A percentile compares a stretch with the other conserved stretches of the same genome.
Conservation (phyloP, 2,329 filamentous ascomycete genomes). For the Colletotrichum gloeosporioides region DNA sequence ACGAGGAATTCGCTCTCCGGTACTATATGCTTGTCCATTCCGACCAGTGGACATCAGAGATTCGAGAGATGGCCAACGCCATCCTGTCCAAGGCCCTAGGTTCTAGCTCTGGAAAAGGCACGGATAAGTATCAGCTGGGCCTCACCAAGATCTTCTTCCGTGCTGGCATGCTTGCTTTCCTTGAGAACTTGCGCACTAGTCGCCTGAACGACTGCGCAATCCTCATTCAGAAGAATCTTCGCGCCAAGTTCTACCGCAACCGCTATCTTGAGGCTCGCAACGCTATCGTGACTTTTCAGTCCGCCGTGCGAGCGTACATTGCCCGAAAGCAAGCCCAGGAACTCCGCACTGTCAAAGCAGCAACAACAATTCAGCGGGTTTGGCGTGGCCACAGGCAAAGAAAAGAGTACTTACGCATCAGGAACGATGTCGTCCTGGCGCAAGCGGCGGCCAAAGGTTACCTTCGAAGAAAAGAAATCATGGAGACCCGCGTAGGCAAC, state of each 20-base stretch:
- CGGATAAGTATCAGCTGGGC: slow-evolving; percentile 97
- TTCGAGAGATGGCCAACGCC: slow-evolving; percentile 90
- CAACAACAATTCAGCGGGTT: slow-evolving; percentile 91
- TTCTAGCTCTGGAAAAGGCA: slow-evolving; percentile 72
- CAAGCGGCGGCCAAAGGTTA: slow-evolving; percentile 93
- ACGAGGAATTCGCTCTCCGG: slow-evolving; percentile 94
- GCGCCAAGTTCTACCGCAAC: slow-evolving; percentile 92
- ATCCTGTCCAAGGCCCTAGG: slow-evolving; percentile 90
- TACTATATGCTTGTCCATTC: slow-evolving; percentile 99
- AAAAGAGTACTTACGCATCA: slow-evolving; percentile 78
- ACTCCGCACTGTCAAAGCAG: slow-evolving; percentile 81
- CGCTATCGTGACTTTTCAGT: slow-evolving; percentile 81
- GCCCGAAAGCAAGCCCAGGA: slow-evolving; percentile 81
- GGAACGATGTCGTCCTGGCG: slow-evolving; percentile 84
- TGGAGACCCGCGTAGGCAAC: slow-evolving; percentile 93
- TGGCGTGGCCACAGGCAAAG: slow-evolving; percentile 94
- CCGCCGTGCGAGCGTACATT: slow-evolving; percentile 77
- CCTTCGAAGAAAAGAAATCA: slow-evolving; percentile 86
- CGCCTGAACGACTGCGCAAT: slow-evolving; percentile 92
- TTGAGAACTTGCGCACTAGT: slow-evolving; percentile 91
- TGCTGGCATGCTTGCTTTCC: slow-evolving; percentile 96
- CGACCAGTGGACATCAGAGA: slow-evolving; percentile 88
- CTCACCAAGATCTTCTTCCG: slow-evolving; percentile 99
- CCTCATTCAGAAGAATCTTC: slow-evolving; percentile 98
- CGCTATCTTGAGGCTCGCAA: slow-evolving; percentile 87